These are phyloP conservation scores for Psilocybe cubensis DNA, from an alignment of 768 basidiomycete species.

Conservation along the genomic window DNA sequence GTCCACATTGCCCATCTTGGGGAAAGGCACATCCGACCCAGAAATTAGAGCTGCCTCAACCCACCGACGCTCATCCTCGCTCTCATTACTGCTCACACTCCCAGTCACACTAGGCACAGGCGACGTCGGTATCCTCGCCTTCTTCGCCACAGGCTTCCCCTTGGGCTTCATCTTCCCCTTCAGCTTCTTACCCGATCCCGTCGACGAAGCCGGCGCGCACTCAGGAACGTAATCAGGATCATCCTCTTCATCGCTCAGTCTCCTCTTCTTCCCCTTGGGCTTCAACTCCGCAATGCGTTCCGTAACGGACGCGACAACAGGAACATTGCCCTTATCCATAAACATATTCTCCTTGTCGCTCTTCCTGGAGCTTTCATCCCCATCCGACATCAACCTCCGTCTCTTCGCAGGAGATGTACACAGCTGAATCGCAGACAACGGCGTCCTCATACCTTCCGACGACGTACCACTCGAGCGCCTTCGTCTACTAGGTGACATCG, in stretches of 20 bases:
- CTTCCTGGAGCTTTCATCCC: slow-evolving; percentile 40
- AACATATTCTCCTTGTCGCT: slow-evolving; percentile 67
- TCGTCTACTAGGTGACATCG: slow-evolving; percentile 25
- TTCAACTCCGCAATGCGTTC: slow-evolving; percentile 44
- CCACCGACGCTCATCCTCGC: slow-evolving; percentile 35
- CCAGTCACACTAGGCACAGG: slow-evolving; percentile 7
- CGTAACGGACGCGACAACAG: slow-evolving; percentile 37
- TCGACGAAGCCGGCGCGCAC: slow-evolving; percentile 4
- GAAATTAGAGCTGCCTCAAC: slow-evolving; percentile 15
- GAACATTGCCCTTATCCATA: slow-evolving; percentile 15
- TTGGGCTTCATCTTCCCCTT: slow-evolving; percentile 23
- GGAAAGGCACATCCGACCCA: slow-evolving; percentile 10
- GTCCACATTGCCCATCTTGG: neutral
- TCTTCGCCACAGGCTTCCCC: slow-evolving; percentile 1
- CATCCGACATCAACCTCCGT: slow-evolving; percentile 16
- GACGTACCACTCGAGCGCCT: slow-evolving; percentile 10
- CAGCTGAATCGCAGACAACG: slow-evolving; percentile 22
- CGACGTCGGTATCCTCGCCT: neutral
- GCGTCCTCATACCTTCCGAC: slow-evolving; percentile 14
- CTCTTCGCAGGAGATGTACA: slow-evolving; percentile 35
- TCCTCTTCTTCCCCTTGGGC: slow-evolving; percentile 40
- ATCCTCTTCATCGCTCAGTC: slow-evolving; percentile 37
- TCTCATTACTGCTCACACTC: slow-evolving; percentile 27
- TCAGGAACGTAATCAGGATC: slow-evolving; percentile 26
- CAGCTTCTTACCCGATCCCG: slow-evolving; percentile 21